Evolutionary conservation across 352 stramenopile species (phyloP).

Genomic region (Plasmopara halstedii): DNA sequence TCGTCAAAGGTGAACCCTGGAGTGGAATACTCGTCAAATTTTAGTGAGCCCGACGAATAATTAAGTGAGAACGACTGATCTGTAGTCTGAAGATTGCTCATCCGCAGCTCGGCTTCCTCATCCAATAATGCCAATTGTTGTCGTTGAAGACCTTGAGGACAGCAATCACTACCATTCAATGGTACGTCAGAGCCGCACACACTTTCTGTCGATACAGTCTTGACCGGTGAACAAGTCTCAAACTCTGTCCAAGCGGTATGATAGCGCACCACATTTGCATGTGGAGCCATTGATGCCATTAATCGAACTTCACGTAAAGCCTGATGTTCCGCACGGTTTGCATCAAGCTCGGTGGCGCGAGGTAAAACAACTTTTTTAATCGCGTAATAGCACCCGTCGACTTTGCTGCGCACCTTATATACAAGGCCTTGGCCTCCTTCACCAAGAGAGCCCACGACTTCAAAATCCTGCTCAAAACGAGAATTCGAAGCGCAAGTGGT

Average conservation of each 20-base stretch:
- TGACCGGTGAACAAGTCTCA: conserved; percentile 21
- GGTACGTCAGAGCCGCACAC: conserved; percentile 29
- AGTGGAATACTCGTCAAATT: conserved; percentile 49
- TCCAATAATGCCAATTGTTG: conserved; percentile 27
- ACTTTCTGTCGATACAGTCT: conserved; percentile 25
- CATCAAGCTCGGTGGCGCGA: conserved; percentile 31
- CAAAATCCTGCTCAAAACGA: conserved; percentile 71
- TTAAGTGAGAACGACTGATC: conserved; percentile 50
- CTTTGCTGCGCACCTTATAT: conserved; percentile 64
- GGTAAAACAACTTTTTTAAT: conserved; percentile 71
- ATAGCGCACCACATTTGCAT: conserved; percentile 74
- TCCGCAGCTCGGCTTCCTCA: conserved; percentile 20
- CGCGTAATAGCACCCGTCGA: conserved; percentile 66
- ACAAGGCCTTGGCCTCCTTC: conserved; percentile 68
- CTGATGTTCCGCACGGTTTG: conserved; percentile 37
- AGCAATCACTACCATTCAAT: conserved; percentile 18
- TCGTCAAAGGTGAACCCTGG: conserved; percentile 55
- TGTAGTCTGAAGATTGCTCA: conserved; percentile 10
- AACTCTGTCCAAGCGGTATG: conserved; percentile 76
- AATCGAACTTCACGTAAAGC: conserved; percentile 65
- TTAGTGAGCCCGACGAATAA: conserved; percentile 40
- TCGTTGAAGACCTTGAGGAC: conserved; percentile 12
- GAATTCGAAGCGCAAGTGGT: conserved; percentile 15
- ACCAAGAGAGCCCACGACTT: conserved; percentile 49
- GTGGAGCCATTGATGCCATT: conserved; percentile 61